Percentiles rank a stretch among this genome's conserved stretches.
These are phyloP conservation scores for Lentinula guzmanii DNA, from an alignment of 768 basidiomycete genomes.

Conservation along the genomic window DNA sequence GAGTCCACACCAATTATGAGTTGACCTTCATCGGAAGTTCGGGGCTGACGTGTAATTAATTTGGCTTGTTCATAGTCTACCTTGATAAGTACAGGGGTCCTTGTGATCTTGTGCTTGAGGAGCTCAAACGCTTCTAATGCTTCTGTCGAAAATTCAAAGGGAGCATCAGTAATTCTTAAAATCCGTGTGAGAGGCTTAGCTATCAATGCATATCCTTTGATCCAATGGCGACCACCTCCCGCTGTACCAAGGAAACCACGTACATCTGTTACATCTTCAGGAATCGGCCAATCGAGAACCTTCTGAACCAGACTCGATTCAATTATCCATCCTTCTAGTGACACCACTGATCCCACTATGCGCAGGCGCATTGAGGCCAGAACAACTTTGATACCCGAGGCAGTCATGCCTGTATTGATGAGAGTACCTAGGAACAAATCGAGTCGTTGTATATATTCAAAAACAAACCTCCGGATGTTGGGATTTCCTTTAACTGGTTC, in stretches of 20 bases:
- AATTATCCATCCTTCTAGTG: conserved; percentile 3
- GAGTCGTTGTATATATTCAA: conserved; percentile 15
- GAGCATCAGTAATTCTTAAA: background rate
- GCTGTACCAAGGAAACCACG: background rate
- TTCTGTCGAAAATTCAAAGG: background rate
- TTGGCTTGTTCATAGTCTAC: no score
- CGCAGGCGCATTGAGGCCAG: background rate
- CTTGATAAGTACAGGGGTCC: no score
- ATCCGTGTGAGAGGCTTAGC: background rate
- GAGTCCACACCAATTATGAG: no score
- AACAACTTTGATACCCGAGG: background rate
- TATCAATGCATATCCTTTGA: background rate
- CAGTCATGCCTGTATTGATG: background rate
- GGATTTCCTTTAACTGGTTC: conserved; percentile 18
- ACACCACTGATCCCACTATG: background rate
- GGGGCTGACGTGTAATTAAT: no score
- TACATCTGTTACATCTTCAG: background rate
- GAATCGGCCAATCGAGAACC: background rate
- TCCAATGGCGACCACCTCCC: background rate
- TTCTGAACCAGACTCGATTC: background rate
- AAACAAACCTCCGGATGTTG: conserved; percentile 22
- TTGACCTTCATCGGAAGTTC: no score
- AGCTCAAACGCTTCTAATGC: background rate
- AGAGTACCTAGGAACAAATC: conserved; percentile 3
- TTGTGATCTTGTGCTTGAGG: no score